A percentile compares a stretch with the other conserved stretches of the same genome.
phyloP scores from a whole-genome alignment of 106 monocot species.

The Apostasia ramifera region DNA sequence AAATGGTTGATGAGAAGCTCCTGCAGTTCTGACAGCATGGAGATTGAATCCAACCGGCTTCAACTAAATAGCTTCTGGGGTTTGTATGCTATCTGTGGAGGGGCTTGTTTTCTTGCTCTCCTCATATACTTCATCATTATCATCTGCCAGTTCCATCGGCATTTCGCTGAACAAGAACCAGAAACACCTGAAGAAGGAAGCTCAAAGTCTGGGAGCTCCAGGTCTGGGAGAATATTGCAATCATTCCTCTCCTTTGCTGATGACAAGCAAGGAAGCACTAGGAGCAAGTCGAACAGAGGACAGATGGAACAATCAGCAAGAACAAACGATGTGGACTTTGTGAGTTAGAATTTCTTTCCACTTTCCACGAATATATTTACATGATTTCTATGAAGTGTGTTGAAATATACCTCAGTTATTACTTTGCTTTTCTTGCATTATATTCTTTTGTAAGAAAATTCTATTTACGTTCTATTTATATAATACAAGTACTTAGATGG shows the following conservation, averaged over 20 bases:
- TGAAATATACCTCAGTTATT: too few species aligned
- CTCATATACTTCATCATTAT: conserved; percentile 36
- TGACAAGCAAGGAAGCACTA: conserved; percentile 27
- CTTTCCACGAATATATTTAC: too few species aligned
- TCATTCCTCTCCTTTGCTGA: conserved; percentile 56
- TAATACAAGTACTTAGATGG: too few species aligned
- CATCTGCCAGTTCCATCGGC: conserved; percentile 34
- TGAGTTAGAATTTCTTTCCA: background rate
- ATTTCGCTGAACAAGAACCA: conserved; percentile 5
- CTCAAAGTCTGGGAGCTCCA: conserved; percentile 11
- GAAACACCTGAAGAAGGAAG: conserved; percentile 12
- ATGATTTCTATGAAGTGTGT: too few species aligned
- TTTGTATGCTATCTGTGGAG: conserved; percentile 62
- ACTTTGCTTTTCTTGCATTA: too few species aligned
- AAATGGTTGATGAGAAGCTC: conserved; percentile 51
- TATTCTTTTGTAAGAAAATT: too few species aligned
- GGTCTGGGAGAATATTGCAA: conserved; percentile 7
- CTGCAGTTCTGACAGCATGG: conserved; percentile 30
- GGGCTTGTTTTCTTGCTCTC: conserved; percentile 52
- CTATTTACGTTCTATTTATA: too few species aligned
- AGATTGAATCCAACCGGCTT: conserved; percentile 43
- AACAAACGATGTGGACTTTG: conserved; percentile 12
- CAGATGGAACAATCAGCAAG: background rate
- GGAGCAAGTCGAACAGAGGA: conserved; percentile 17
- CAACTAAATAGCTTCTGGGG: conserved; percentile 58